Conservation (phyloP, 2,329 filamentous ascomycete species). For the Coniochaeta sp. region DNA sequence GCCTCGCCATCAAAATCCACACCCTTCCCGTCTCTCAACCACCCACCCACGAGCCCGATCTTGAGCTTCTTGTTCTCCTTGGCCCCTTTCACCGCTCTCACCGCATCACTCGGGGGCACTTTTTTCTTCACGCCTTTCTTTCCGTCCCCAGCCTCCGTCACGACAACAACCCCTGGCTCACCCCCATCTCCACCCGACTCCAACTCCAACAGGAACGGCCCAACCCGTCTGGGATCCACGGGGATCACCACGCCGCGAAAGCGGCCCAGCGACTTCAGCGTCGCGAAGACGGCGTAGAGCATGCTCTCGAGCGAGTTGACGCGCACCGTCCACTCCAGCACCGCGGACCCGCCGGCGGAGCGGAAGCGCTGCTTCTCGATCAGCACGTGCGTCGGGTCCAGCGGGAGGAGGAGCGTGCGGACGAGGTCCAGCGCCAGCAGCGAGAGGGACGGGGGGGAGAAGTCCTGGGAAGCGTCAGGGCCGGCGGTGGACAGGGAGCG, state of each 20-base stretch:
- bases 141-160: no score
- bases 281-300: conserved; percentile 63
- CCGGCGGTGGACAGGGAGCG: background rate
- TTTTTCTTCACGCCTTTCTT: background rate
- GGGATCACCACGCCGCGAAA: conserved; percentile 38
- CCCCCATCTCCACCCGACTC: conserved; percentile 13
- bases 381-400: conserved; percentile 60
- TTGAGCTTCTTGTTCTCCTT: conserved; percentile 48
- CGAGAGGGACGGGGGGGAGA: conserved; percentile 26
- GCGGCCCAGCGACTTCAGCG: conserved; percentile 37
- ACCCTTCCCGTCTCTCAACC: conserved; percentile 31
- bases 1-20: conserved; percentile 23
- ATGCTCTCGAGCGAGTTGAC: conserved; percentile 80
- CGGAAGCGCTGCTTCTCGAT: conserved; percentile 60
- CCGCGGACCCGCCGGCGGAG: conserved; percentile 52
- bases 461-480: conserved; percentile 14
- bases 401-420: conserved; percentile 29
- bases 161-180: background rate
- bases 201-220: conserved; percentile 47
- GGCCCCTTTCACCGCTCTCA: background rate
- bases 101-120: background rate
- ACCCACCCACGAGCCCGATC: conserved; percentile 52
- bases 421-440: conserved; percentile 23
- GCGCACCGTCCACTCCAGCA: conserved; percentile 76
- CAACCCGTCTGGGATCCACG: conserved; percentile 47